These are phyloP conservation scores for Diplodia scrobiculata DNA, from an alignment of 2,329 filamentous ascomycete species.

Conservation along the genomic window DNA sequence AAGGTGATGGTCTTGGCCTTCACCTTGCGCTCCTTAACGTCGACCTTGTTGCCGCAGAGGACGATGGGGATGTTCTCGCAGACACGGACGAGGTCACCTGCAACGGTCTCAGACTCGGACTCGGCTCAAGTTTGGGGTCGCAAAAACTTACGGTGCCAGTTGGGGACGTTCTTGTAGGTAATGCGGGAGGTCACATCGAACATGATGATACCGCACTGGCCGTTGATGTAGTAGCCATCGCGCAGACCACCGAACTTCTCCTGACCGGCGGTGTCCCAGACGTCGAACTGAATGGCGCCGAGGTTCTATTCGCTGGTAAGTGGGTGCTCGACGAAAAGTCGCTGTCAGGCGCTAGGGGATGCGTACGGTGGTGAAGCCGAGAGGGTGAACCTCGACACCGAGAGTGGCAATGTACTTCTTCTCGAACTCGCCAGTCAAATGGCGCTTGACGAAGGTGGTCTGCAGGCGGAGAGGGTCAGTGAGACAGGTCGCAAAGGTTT, in stretches of 20 bases:
- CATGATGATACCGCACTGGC: constrained; percentile 99
- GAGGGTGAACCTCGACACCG: constrained; percentile 98
- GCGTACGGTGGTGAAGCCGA: constrained; percentile 94
- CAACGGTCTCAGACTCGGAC: not conserved
- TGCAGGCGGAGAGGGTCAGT: constrained; percentile 44
- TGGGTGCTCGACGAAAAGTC: constrained; percentile 24
- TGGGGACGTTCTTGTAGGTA: constrained; percentile 99
- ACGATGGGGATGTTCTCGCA: constrained; percentile 99
- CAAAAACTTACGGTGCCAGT: constrained; percentile 89
- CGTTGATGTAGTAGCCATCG: constrained; percentile 99
- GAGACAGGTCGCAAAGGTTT: constrained; percentile 28
- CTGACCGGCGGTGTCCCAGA: constrained; percentile 98
- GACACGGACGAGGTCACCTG: constrained; percentile 96
- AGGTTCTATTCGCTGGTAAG: constrained; percentile 65
- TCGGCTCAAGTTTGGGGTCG: not conserved
- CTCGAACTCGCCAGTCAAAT: constrained; percentile 99
- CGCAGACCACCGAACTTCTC: constrained; percentile 99
- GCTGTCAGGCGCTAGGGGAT: constrained; percentile 35
- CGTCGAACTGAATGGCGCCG: constrained; percentile 96
- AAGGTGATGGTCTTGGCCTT: constrained; percentile 99
- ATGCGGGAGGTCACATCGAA: constrained; percentile 99
- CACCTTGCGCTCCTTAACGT: constrained; percentile 99
- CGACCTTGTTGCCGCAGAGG: constrained; percentile 98
- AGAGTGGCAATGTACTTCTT: constrained; percentile 99
- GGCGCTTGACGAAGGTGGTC: constrained; percentile 99